phyloP scores from a whole-genome alignment of 2,329 filamentous ascomycete species.

The Penicillium sp. region DNA sequence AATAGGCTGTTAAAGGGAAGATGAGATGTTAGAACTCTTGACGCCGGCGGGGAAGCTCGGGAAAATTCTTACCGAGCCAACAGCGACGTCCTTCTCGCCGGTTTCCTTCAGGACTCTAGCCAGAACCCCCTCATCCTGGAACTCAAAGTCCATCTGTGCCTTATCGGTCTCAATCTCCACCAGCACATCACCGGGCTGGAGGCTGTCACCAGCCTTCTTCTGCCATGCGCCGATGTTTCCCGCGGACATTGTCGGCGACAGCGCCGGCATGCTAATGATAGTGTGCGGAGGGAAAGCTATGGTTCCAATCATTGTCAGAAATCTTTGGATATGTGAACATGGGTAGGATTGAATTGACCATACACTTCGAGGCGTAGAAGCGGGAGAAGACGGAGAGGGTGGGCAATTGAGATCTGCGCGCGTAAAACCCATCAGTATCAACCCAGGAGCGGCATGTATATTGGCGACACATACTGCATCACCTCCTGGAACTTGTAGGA shows the following conservation, averaged over 20 bases:
- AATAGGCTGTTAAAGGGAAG: slow-evolving; percentile 67
- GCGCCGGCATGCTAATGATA: slow-evolving; percentile 93
- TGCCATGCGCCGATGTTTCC: slow-evolving; percentile 98
- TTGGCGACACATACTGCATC: slow-evolving; percentile 43
- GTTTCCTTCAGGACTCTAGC: slow-evolving; percentile 91
- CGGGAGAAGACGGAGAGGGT: slow-evolving; percentile 60
- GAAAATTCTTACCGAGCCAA: slow-evolving; percentile 77
- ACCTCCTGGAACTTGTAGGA: slow-evolving; percentile 45
- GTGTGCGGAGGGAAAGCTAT: slow-evolving; percentile 92
- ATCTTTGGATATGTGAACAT: not conserved
- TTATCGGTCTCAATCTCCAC: slow-evolving; percentile 99
- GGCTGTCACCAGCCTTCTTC: slow-evolving; percentile 87
- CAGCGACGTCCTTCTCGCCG: slow-evolving; percentile 88
- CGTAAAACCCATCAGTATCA: slow-evolving; percentile 22
- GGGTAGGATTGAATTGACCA: slow-evolving; percentile 24
- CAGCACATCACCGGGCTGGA: slow-evolving; percentile 88
- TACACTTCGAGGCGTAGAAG: slow-evolving; percentile 69
- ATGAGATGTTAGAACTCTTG: slow-evolving; percentile 9
- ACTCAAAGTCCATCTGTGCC: slow-evolving; percentile 99
- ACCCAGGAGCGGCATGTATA: not conserved
- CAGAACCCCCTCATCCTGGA: slow-evolving; percentile 94
- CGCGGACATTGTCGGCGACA: slow-evolving; percentile 95
- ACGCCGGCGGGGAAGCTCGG: slow-evolving; percentile 17
- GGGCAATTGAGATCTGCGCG: slow-evolving; percentile 45
- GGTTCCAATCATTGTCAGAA: slow-evolving; percentile 19